These are phyloP conservation scores for Colletotrichum sojae DNA, from an alignment of 2,329 filamentous ascomycete species.

Conservation along the genomic window DNA sequence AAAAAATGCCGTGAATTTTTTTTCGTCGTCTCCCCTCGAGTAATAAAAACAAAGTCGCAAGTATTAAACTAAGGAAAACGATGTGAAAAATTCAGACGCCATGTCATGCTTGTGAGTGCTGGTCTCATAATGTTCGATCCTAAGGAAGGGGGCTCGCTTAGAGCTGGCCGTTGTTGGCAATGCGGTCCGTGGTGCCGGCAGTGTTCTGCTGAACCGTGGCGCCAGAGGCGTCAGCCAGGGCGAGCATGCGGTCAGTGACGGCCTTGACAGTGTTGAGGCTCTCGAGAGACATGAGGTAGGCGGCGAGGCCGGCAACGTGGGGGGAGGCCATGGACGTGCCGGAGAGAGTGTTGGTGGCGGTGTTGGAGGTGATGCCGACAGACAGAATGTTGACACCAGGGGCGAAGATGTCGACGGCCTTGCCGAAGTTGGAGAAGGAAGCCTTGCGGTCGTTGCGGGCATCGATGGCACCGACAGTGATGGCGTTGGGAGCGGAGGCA, in stretches of 20 bases:
- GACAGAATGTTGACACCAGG: constrained; percentile 69
- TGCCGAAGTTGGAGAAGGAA: constrained; percentile 72
- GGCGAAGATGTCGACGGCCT: constrained; percentile 67
- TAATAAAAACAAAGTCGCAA: constrained; percentile 8
- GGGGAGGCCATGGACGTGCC: constrained; percentile 77
- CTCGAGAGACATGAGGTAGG: constrained; percentile 75
- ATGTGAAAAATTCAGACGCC: constrained; percentile 13
- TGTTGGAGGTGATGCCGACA: constrained; percentile 65
- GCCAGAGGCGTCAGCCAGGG: constrained; percentile 63
- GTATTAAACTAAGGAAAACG: constrained; percentile 35
- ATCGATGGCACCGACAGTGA: constrained; percentile 73
- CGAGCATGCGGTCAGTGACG: constrained; percentile 65
- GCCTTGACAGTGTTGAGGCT: constrained; percentile 59
- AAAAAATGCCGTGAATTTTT: constrained; percentile 39
- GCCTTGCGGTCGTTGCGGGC: constrained; percentile 63
- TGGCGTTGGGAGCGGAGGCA: constrained; percentile 68
- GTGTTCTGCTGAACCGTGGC: constrained; percentile 60
- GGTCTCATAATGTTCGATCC: constrained; percentile 1
- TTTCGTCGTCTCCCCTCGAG: constrained; percentile 22
- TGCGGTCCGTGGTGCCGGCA: constrained; percentile 63
- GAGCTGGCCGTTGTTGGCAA: constrained; percentile 69
- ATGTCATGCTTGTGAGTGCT: constrained; percentile 22
- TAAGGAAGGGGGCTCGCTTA: constrained; percentile 29
- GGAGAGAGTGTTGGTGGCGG: constrained; percentile 60
- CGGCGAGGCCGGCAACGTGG: constrained; percentile 77